Evolutionary conservation across 768 basidiomycete genomes (phyloP), one percentile per base, ranked within the genome.

Genomic region (Kwoniella sp.): DNA sequence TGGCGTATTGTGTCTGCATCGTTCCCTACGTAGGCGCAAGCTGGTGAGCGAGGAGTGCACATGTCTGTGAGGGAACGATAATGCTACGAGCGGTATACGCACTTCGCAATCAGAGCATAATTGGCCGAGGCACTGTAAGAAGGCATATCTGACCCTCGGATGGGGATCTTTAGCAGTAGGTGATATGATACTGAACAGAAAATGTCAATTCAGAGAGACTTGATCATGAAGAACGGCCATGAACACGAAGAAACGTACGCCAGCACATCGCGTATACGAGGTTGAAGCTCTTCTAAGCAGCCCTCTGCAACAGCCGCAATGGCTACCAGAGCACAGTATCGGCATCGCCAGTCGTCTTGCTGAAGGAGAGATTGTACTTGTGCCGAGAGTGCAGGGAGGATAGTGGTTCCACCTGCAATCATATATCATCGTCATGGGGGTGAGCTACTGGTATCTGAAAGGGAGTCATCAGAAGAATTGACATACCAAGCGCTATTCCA

Each of bases 71-170:
- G n/a, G 26, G 20, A 22, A 29, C 7, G 22, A 26, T 9, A 28
- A 30, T 31, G 26, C 28, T 4, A 29, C n/a, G n/a, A n/a, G n/a
- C n/a, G n/a, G n/a, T n/a, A 15, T 20, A 71, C 83, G 55, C 77
- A 90, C 90, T 82, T 91, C 91, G 50, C 93, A 83, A 81, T 94
- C 92, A 3, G 90, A 92, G 76, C 92, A 93, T 3, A 95, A 82
- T 76, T 93, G 92, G 0, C 92, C 92, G 53, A 92, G 91, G 69
- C 30, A 67, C 37, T 93, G 92, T 81, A 91, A 91, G 50, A 92
- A 90, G 1, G 91, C 91, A 68, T 84, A 86, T 30, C 86, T 84
- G 13, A 88, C 87, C 7, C 87, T 83, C 2, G 92, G 91, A 82
- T 93, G 89, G 0, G 86, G 77, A 76, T 95, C 92, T 29, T 83